Conservation (phyloP, 345 rosid species). For the Zanthoxylum bungeanum region DNA sequence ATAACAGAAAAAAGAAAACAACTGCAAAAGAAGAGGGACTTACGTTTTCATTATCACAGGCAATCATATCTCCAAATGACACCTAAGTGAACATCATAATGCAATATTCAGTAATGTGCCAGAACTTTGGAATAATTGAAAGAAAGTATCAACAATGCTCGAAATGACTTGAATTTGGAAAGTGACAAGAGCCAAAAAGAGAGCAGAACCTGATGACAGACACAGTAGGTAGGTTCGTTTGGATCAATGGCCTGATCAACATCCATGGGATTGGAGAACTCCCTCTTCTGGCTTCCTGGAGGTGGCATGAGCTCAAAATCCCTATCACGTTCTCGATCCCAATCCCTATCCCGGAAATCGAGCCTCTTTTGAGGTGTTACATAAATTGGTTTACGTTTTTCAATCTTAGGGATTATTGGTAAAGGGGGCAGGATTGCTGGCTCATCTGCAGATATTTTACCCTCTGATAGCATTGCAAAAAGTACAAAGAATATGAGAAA, state of each 20-base stretch:
- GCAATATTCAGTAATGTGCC: conserved; percentile 8
- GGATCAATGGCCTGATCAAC: conserved; percentile 95
- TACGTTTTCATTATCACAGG: conserved; percentile 96
- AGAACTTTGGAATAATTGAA: conserved; percentile 4
- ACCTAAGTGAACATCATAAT: conserved; percentile 45
- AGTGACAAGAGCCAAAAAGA: conserved; percentile 10
- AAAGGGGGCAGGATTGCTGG: conserved; percentile 85
- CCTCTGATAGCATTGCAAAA: conserved; percentile 50
- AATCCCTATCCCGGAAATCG: conserved; percentile 77
- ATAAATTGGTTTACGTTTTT: conserved; percentile 62
- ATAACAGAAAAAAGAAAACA: neutral
- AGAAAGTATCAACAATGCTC: neutral
- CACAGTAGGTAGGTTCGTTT: conserved; percentile 96
- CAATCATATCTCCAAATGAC: conserved; percentile 99
- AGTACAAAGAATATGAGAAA: conserved; percentile 18
- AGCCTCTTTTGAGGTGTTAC: conserved; percentile 81
- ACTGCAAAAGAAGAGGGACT: conserved; percentile 27
- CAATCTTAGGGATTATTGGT: conserved; percentile 72
- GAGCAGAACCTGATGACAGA: conserved; percentile 88
- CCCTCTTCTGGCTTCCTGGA: conserved; percentile 86
- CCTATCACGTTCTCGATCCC: conserved; percentile 89
- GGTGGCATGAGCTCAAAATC: conserved; percentile 99
- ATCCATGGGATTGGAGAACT: conserved; percentile 51
- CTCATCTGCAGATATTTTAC: conserved; percentile 85
- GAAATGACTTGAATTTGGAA: conserved; percentile 7